A percentile compares a stretch with the other conserved stretches of the same genome.
These are phyloP conservation scores for Parietichytrium sp. DNA, from an alignment of 108 stramenopile genomes.

Conservation along the genomic window DNA sequence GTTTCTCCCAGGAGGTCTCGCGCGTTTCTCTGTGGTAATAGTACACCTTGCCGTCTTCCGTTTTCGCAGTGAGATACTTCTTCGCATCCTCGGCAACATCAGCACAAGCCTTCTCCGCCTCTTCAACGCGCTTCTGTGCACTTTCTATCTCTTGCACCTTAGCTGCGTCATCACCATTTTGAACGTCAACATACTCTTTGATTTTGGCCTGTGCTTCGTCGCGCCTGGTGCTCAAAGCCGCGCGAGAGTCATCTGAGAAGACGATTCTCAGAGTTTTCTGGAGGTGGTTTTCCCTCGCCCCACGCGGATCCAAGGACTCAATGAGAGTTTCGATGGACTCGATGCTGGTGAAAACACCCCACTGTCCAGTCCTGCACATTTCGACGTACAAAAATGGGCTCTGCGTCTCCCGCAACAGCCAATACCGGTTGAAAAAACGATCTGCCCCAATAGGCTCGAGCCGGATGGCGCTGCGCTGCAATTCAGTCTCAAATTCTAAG, in stretches of 20 bases:
- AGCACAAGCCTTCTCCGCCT: not conserved
- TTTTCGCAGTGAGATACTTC: not conserved
- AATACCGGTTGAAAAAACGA: slow-evolving; percentile 22
- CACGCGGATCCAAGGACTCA: not conserved
- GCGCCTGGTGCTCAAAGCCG: not conserved
- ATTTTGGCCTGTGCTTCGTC: slow-evolving; percentile 2
- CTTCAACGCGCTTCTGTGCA: not conserved
- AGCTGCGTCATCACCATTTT: not conserved
- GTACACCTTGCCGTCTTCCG: slow-evolving; percentile 5
- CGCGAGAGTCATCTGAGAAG: not conserved
- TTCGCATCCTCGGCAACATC: not conserved
- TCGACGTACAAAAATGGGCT: slow-evolving; percentile 12
- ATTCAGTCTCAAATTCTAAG: not conserved
- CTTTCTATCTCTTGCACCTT: not conserved
- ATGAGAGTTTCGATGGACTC: not conserved
- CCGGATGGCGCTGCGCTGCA: not conserved
- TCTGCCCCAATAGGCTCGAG: slow-evolving; percentile 8
- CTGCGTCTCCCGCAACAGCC: not conserved
- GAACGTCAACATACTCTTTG: not conserved
- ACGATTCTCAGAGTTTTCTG: not conserved
- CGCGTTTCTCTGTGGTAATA: slow-evolving; percentile 38
- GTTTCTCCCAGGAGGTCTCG: slow-evolving; percentile 29
- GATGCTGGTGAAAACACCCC: not conserved
- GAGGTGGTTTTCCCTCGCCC: slow-evolving; percentile 15
- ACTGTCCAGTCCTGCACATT: not conserved